These are phyloP conservation scores for Stenogyne calaminthoides DNA, from an alignment of 305 asterid species.

Conservation along the genomic window DNA sequence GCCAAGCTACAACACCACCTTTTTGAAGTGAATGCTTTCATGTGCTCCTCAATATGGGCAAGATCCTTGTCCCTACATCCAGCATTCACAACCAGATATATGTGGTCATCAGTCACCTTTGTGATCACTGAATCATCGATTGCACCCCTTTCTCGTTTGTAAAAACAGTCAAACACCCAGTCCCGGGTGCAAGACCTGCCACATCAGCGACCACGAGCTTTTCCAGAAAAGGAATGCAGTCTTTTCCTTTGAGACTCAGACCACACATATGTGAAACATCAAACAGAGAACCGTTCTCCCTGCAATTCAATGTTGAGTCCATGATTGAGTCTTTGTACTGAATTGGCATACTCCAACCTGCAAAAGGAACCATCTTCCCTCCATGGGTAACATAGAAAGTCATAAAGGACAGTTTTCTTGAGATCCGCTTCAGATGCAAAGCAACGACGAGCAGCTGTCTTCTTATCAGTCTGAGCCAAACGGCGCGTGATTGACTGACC, in stretches of 20 bases:
- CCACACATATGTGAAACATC: slow-evolving; percentile 99
- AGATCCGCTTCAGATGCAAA: slow-evolving; percentile 92
- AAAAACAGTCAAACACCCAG: slow-evolving; percentile 86
- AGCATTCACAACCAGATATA: slow-evolving; percentile 93
- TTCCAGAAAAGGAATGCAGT: slow-evolving; percentile 81
- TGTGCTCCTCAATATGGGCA: slow-evolving; percentile 96
- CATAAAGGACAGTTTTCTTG: slow-evolving; percentile 86
- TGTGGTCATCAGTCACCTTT: slow-evolving; percentile 82
- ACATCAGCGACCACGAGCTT: slow-evolving; percentile 95
- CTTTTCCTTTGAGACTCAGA: slow-evolving; percentile 94
- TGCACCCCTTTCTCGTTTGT: slow-evolving; percentile 99
- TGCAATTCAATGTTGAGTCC: slow-evolving; percentile 94
- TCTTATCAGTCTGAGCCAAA: slow-evolving; percentile 70
- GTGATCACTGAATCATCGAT: slow-evolving; percentile 96
- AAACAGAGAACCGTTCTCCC: slow-evolving; percentile 92
- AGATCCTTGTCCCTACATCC: slow-evolving; percentile 94
- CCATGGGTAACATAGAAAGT: slow-evolving; percentile 93
- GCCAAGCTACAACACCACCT: slow-evolving; percentile 99
- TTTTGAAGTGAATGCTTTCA: slow-evolving; percentile 85
- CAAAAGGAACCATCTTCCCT: slow-evolving; percentile 98
- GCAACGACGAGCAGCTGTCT: slow-evolving; percentile 66
- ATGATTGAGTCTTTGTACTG: slow-evolving; percentile 98
- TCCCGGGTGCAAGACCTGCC: slow-evolving; percentile 92
- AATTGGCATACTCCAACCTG: slow-evolving; percentile 99
- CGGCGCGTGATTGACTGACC: slow-evolving; percentile 92